Percentiles rank a stretch among this genome's conserved stretches.
These are phyloP conservation scores for Aspergillus neotritici DNA, from an alignment of 2,329 filamentous ascomycete species.

Conservation along the genomic window DNA sequence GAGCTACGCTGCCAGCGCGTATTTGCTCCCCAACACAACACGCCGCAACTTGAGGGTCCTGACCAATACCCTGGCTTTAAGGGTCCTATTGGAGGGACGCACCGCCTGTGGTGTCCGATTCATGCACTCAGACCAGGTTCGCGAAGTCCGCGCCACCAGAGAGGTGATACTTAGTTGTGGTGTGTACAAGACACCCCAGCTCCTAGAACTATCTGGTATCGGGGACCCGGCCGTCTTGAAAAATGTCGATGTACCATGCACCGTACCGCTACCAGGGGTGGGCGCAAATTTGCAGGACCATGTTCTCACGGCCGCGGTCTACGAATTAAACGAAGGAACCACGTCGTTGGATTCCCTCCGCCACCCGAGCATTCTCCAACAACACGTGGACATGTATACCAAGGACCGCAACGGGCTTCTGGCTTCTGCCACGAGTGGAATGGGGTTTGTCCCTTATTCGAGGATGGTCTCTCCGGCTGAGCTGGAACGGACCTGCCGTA, in stretches of 20 bases:
- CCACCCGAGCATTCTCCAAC: neutral
- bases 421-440: conserved; percentile 1
- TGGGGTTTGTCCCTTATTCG: conserved; percentile 8
- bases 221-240: conserved; percentile 43
- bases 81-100: conserved; percentile 13
- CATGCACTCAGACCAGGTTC: conserved; percentile 28
- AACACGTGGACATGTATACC: conserved; percentile 7
- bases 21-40: conserved; percentile 28
- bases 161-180: conserved; percentile 58
- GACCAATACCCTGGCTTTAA: conserved; percentile 39
- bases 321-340: conserved; percentile 9
- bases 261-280: conserved; percentile 40
- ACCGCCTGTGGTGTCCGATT: conserved; percentile 38
- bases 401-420: conserved; percentile 4
- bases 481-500: conserved; percentile 1
- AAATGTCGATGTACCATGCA: conserved; percentile 34
- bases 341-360: conserved; percentile 9
- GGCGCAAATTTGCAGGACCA: conserved; percentile 48
- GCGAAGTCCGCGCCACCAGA: conserved; percentile 27
- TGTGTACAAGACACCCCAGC: conserved; percentile 51
- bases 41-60: conserved; percentile 43
- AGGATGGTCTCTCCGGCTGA: neutral
- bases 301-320: conserved; percentile 9
- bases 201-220: conserved; percentile 58
- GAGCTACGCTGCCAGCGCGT: conserved; percentile 37